Conservation (phyloP, 2,329 filamentous ascomycete species). For the Fusarium drepaniforme region DNA sequence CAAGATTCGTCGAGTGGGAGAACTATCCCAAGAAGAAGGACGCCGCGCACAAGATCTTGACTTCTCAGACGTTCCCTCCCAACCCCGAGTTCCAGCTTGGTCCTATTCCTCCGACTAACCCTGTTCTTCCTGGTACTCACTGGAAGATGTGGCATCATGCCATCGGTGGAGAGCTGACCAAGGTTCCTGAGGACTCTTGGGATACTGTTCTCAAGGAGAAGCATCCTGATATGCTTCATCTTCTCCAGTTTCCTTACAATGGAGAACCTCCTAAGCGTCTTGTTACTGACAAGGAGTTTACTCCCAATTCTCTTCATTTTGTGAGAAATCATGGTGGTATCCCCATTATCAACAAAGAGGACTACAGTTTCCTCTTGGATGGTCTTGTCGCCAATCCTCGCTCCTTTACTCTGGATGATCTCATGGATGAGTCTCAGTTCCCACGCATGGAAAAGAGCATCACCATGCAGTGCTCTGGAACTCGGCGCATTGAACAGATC, state of each 20-base stretch:
- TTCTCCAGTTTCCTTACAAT: slow-evolving; percentile 74
- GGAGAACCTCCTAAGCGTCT: slow-evolving; percentile 72
- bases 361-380: slow-evolving; percentile 67
- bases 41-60: slow-evolving; percentile 64
- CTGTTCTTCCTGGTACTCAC: slow-evolving; percentile 65
- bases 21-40: slow-evolving; percentile 76
- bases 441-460: slow-evolving; percentile 69
- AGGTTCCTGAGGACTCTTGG: slow-evolving; percentile 71
- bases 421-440: slow-evolving; percentile 71
- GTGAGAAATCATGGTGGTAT: slow-evolving; percentile 81
- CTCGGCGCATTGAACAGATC: slow-evolving; percentile 77
- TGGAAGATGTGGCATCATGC: slow-evolving; percentile 72
- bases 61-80: slow-evolving; percentile 45
- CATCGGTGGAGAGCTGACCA: slow-evolving; percentile 51
- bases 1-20: slow-evolving; percentile 76
- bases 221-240: slow-evolving; percentile 69
- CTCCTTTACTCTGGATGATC: slow-evolving; percentile 67
- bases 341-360: slow-evolving; percentile 70
- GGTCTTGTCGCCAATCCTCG: slow-evolving; percentile 72
- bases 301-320: slow-evolving; percentile 70
- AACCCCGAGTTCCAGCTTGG: slow-evolving; percentile 68
- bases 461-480: slow-evolving; percentile 77
- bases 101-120: slow-evolving; percentile 68
- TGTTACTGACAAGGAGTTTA: slow-evolving; percentile 67
- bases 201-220: slow-evolving; percentile 67